Evolutionary conservation across 2,329 filamentous ascomycete genomes (phyloP), one percentile per base, ranked within the genome.

Genomic region (Penicillium capsulatum): DNA sequence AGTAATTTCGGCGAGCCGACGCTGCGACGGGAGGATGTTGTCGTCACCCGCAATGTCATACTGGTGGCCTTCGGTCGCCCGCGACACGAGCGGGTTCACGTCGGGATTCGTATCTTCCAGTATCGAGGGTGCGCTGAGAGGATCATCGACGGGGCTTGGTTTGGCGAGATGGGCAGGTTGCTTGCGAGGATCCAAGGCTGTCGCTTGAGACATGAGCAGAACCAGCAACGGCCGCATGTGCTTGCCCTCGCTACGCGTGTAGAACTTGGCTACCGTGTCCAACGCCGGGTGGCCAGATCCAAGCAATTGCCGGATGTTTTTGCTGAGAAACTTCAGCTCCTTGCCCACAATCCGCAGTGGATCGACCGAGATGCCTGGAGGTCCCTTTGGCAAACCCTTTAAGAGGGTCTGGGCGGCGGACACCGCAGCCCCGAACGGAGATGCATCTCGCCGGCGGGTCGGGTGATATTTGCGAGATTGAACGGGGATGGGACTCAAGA

Each of bases 201-300:
- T 96, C 4, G 92, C 92, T 61, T 90, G 80, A 47, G 90, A 91
- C 91, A 98, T 97, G 57, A 98, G 81, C 47, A 98, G 79, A 19
- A 98, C 90, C 45, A 98, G 84, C 65, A 96, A 79, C 19, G 92
- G 92, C 52, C 92, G 83, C 54, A 98, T 83, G 67, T 97, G 92
- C 72, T 98, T 98, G 48, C 92, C 92, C 73, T 97, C 89, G 44
- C 86, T 86, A 58, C 91, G 86, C 15, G 92, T 95, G 66, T 98
- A 98, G 74, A 98, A 98, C 69, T 98, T 98, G 36, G 92, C 89
- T 17, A 90, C 91, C 29, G 87, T 90, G 61, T 97, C 92, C 44
- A 98, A 77, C 31, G 90, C 89, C 0, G 92, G 92, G 61, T 98
- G 91, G 4, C 91, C 91, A 0, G 90, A 96, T 4, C 91, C 91